Percentiles rank a stretch among this genome's conserved stretches.
Conservation (phyloP, 306 rosid genomes). For the Pachyrhizus erosus region DNA sequence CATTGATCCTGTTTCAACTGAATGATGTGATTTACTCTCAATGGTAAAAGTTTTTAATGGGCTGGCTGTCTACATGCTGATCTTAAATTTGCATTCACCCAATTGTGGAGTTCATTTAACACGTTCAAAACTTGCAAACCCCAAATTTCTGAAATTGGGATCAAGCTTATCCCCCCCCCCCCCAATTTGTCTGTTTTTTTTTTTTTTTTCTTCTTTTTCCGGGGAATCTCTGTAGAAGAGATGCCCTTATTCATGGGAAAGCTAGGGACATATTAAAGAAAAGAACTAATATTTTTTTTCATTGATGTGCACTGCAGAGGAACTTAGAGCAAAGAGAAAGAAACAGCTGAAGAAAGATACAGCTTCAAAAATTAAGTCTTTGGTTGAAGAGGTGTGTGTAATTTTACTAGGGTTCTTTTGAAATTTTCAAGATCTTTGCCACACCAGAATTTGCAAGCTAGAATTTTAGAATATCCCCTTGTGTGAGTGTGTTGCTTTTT, state of each 20-base stretch:
- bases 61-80: not conserved
- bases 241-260: slow-evolving; percentile 1
- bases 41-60: not conserved
- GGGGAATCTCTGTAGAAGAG: slow-evolving; percentile 2
- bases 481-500: slow-evolving; percentile 9
- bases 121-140: slow-evolving; percentile 12
- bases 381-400: slow-evolving; percentile 90
- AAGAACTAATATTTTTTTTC: slow-evolving; percentile 41
- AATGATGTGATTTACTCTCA: slow-evolving; percentile 26
- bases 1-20: not conserved
- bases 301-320: slow-evolving; percentile 73
- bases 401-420: slow-evolving; percentile 32
- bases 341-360: slow-evolving; percentile 94
- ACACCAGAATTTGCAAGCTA: slow-evolving; percentile 16
- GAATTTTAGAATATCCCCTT: slow-evolving; percentile 31
- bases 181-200: not conserved
- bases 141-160: slow-evolving; percentile 1
- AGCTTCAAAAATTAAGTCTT: slow-evolving; percentile 90
- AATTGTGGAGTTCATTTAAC: not conserved
- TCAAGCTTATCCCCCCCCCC: too few relatives aligned
- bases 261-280: slow-evolving; percentile 31
- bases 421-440: not conserved
- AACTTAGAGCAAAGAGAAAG: slow-evolving; percentile 91
- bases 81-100: not conserved
- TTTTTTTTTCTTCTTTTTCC: not conserved